Percentiles rank a stretch among this genome's conserved stretches.
Evolutionary conservation across 805 yeast species (phyloP).

Genomic region (Myxozyma geophila): DNA sequence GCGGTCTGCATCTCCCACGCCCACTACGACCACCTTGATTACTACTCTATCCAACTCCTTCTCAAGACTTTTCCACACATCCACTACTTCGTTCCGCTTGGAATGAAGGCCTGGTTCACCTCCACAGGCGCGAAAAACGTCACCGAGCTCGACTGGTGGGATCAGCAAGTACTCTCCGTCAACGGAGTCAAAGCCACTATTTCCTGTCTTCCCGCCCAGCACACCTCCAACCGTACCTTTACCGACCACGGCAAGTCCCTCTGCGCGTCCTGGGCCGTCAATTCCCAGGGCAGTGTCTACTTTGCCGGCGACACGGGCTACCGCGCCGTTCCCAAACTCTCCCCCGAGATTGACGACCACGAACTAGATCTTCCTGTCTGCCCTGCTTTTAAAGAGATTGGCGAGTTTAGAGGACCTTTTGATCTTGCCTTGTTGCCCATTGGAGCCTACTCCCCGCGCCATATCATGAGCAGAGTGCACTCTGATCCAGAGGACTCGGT

Average conservation of each 20-base stretch:
- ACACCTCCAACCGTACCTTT: constrained; percentile 18
- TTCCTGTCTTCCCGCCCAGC: constrained; percentile 27
- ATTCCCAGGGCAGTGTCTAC: constrained; percentile 8
- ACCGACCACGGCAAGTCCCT: constrained; percentile 24
- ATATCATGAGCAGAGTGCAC: constrained; percentile 32
- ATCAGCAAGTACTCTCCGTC: constrained; percentile 45
- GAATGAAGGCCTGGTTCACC: constrained; percentile 64
- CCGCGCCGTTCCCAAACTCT: constrained; percentile 29
- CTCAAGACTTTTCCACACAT: constrained; percentile 15
- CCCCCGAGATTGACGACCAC: constrained; percentile 24
- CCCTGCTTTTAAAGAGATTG: constrained; percentile 31
- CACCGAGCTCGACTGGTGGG: constrained; percentile 94
- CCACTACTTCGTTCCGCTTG: constrained; percentile 67
- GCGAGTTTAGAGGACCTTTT: constrained; percentile 29
- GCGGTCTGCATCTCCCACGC: constrained; percentile 84
- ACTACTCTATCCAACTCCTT: constrained; percentile 13
- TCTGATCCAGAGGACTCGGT: constrained; percentile 29
- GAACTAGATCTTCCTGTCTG: constrained; percentile 27
- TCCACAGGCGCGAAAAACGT: constrained; percentile 62
- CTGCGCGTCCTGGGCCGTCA: constrained; percentile 30
- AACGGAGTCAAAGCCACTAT: constrained; percentile 19
- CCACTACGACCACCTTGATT: constrained; percentile 50
- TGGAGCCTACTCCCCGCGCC: constrained; percentile 35
- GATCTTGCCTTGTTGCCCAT: constrained; percentile 31
- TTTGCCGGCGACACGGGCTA: constrained; percentile 76